These are phyloP conservation scores for Colletotrichum limetticola DNA, from an alignment of 2,329 filamentous ascomycete genomes.

Conservation along the genomic window DNA sequence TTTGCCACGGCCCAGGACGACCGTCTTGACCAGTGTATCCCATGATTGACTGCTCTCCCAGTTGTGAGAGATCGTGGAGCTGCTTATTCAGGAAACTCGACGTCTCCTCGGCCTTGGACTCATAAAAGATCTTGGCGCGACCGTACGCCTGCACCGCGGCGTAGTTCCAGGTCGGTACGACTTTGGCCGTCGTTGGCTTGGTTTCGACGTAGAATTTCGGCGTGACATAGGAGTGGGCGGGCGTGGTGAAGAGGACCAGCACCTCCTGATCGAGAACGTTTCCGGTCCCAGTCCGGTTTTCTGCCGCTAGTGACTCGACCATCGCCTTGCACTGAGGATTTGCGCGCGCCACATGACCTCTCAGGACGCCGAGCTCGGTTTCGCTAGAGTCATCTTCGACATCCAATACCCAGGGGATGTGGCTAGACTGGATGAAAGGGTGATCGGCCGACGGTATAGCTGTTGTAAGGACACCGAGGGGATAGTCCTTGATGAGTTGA, in stretches of 20 bases:
- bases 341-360: constrained; percentile 70
- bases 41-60: constrained; percentile 67
- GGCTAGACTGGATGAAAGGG: constrained; percentile 66
- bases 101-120: constrained; percentile 58
- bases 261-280: constrained; percentile 63
- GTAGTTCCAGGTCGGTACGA: constrained; percentile 79
- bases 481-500: constrained; percentile 67
- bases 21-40: constrained; percentile 55
- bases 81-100: constrained; percentile 60
- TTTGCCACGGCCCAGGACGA: constrained; percentile 60
- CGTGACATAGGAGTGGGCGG: constrained; percentile 71
- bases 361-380: constrained; percentile 57
- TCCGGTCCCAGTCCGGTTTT: constrained; percentile 13
- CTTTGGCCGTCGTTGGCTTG: constrained; percentile 72
- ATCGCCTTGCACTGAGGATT: constrained; percentile 74
- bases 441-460: constrained; percentile 61
- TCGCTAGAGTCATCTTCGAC: constrained; percentile 52
- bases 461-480: constrained; percentile 72
- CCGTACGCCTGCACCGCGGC: constrained; percentile 73
- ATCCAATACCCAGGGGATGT: constrained; percentile 71
- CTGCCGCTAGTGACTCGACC: constrained; percentile 54
- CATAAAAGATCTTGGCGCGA: constrained; percentile 61
- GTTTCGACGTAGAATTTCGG: constrained; percentile 76
- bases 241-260: constrained; percentile 69
- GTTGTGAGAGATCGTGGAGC: constrained; percentile 61